Percentiles rank a stretch among this genome's conserved stretches.
Conservation (phyloP, 1,284 basidiomycete genomes). For the Tilletia caries region DNA sequence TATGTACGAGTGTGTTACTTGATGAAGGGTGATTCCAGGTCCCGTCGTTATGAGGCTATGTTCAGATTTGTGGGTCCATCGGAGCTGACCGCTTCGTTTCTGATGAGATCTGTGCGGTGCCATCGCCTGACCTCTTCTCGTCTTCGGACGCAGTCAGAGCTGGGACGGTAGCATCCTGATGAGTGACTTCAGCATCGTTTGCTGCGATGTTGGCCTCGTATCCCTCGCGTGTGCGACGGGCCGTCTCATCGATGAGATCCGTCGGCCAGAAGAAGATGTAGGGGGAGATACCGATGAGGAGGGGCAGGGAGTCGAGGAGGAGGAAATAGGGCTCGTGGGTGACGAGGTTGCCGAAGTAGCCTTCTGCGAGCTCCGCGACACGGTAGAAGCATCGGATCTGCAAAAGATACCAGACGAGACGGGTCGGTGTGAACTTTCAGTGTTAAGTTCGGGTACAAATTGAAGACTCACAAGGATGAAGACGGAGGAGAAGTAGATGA, state of each 20-base stretch:
- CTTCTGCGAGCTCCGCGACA: conserved; percentile 4
- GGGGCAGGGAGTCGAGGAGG: conserved; percentile 9
- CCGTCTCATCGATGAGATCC: conserved; percentile 4
- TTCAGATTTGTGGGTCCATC: too few species aligned
- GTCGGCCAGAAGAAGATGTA: conserved; percentile 13
- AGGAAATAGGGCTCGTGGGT: conserved; percentile 9
- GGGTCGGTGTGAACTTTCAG: too few species aligned
- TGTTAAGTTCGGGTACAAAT: too few species aligned
- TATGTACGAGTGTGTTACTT: too few species aligned
- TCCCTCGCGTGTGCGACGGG: not conserved
- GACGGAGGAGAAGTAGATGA: conserved; percentile 12
- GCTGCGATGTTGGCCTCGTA: not conserved
- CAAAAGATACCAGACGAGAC: not conserved
- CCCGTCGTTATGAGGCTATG: too few species aligned
- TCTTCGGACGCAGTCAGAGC: too few species aligned
- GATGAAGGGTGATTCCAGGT: too few species aligned
- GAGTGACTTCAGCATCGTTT: not conserved
- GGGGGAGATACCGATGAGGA: conserved; percentile 4
- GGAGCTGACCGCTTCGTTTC: too few species aligned
- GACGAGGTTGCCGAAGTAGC: not conserved
- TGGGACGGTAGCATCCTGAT: too few species aligned
- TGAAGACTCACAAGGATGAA: conserved; percentile 15
- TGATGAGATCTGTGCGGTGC: too few species aligned
- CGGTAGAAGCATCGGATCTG: conserved; percentile 15
- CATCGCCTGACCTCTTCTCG: not conserved